A percentile compares a stretch with the other conserved stretches of the same genome.
These are phyloP conservation scores for Echinosophora koreensis DNA, from an alignment of 306 rosid species.

Conservation along the genomic window DNA sequence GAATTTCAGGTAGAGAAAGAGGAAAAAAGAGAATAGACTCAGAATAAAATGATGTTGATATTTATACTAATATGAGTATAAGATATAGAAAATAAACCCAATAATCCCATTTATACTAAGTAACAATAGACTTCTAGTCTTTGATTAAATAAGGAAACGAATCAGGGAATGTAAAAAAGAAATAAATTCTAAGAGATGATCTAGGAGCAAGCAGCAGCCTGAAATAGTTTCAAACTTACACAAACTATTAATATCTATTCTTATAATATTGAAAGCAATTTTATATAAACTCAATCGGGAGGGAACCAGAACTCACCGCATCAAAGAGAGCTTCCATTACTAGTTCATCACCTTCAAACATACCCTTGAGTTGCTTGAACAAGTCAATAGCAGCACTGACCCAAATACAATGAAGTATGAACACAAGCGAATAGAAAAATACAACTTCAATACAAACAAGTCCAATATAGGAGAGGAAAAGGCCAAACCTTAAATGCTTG, in stretches of 20 bases:
- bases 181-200: too few species aligned
- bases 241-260: slow-evolving; percentile 22
- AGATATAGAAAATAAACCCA: too few species aligned
- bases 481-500: slow-evolving; percentile 73
- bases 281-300: slow-evolving; percentile 10
- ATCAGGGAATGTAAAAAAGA: too few species aligned
- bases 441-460: slow-evolving; percentile 13
- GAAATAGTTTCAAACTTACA: background rate
- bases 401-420: slow-evolving; percentile 36
- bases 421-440: slow-evolving; percentile 27
- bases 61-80: too few species aligned
- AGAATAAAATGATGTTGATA: too few species aligned
- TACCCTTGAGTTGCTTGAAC: slow-evolving; percentile 75
- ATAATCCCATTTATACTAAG: too few species aligned
- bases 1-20: too few species aligned
- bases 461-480: slow-evolving; percentile 18
- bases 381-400: slow-evolving; percentile 66
- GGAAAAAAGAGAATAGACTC: too few species aligned
- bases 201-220: background rate
- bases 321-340: slow-evolving; percentile 64
- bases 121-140: too few species aligned
- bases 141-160: too few species aligned
- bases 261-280: slow-evolving; percentile 12
- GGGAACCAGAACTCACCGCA: slow-evolving; percentile 62
- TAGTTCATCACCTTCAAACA: slow-evolving; percentile 57